These are phyloP conservation scores for Stipa capillata DNA, from an alignment of 176 grass and related monocot species.

Conservation along the genomic window DNA sequence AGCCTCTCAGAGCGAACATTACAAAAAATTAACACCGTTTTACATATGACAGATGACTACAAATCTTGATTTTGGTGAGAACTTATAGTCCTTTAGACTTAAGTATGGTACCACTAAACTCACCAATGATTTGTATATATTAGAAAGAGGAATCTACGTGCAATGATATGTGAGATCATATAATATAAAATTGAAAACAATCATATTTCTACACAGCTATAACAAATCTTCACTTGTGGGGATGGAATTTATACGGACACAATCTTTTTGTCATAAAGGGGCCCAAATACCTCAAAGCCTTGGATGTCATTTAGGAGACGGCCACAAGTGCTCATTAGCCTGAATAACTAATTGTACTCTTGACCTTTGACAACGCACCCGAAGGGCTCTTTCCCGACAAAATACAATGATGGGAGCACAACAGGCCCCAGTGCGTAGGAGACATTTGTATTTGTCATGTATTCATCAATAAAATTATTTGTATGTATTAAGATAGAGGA, in stretches of 20 bases:
- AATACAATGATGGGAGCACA: constrained; percentile 55
- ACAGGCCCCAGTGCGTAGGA: constrained; percentile 61
- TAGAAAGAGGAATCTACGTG: background rate
- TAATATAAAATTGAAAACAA: background rate
- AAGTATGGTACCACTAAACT: background rate
- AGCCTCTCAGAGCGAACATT: background rate
- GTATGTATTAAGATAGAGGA: too few relatives aligned
- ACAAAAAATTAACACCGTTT: too few relatives aligned
- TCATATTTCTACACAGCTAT: background rate
- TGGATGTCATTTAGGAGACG: constrained; percentile 54
- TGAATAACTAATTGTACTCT: constrained; percentile 47
- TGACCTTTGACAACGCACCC: constrained; percentile 18
- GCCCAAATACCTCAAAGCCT: constrained; percentile 39
- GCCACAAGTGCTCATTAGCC: constrained; percentile 49
- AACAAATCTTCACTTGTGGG: background rate
- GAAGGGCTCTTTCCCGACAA: constrained; percentile 36
- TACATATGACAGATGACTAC: background rate
- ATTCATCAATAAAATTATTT: constrained; percentile 37
- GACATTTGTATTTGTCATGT: constrained; percentile 43
- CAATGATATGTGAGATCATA: background rate
- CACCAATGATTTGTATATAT: background rate
- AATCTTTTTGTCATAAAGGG: background rate
- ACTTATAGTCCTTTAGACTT: background rate
- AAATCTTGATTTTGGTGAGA: background rate
- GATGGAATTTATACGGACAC: background rate